These are phyloP conservation scores for Aspergillus sojae DNA, from an alignment of 2,329 filamentous ascomycete species.

Conservation along the genomic window DNA sequence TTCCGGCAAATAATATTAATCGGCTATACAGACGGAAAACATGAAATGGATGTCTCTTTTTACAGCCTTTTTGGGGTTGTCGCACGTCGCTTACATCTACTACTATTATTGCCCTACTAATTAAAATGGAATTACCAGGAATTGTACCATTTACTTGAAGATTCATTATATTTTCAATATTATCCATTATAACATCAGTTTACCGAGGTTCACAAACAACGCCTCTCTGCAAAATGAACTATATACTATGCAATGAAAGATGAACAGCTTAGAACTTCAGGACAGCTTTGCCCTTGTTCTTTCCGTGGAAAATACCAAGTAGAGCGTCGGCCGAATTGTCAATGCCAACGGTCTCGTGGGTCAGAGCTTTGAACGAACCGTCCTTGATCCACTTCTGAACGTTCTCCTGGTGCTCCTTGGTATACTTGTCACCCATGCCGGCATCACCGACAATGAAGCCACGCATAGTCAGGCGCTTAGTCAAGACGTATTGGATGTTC, in stretches of 20 bases:
- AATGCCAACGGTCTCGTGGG: slow-evolving; percentile 72
- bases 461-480: slow-evolving; percentile 67
- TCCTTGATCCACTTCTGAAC: slow-evolving; percentile 76
- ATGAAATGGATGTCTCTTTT: not conserved
- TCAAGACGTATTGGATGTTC: slow-evolving; percentile 67
- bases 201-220: slow-evolving; percentile 1
- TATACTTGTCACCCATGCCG: slow-evolving; percentile 68
- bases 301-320: slow-evolving; percentile 72
- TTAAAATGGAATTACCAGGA: no score
- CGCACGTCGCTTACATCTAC: not conserved
- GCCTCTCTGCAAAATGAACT: slow-evolving; percentile 15
- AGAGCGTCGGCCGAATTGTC: slow-evolving; percentile 75
- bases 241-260: not conserved
- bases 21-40: not conserved
- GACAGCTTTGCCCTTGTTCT: slow-evolving; percentile 86
- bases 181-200: slow-evolving; percentile 5
- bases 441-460: slow-evolving; percentile 74
- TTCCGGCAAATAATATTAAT: slow-evolving; percentile 16
- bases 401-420: slow-evolving; percentile 72
- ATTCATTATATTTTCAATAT: not conserved
- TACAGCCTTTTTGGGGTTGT: not conserved
- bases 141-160: not conserved
- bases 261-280: slow-evolving; percentile 60
- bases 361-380: slow-evolving; percentile 71
- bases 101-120: not conserved